Evolutionary conservation across 1,139 yeast genomes (phyloP), one percentile per base, ranked within the genome.

Genomic region (Blastobotrys malaysiensis): DNA sequence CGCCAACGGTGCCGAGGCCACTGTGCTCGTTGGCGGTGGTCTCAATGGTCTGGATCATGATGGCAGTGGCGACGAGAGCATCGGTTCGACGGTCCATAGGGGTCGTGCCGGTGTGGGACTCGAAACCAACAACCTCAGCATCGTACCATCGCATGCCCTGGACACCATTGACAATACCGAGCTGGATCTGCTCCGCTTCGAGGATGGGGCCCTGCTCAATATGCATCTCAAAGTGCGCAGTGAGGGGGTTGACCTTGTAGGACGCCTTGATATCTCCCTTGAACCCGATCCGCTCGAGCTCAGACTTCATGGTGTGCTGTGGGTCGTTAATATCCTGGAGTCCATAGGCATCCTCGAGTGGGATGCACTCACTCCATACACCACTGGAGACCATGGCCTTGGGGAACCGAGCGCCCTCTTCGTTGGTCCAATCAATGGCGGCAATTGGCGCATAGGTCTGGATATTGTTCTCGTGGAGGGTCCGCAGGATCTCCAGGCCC

Each of bases 341-440:
- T 1, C 68, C 66, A 59, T 82, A 81, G 5, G 80, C 78, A 2
- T 75, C 76, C 53, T 83, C 79, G 55, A 77, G 69, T 1, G 75
- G 62, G 45, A 74, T 66, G 19, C 71, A 65, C 6, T 78, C 86
- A 0, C 87, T 81, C 87, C 88, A 85, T 1, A 84, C 88, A 11
- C 83, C 77, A 9, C 85, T 79, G 0, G 86, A 78, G 77, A 84
- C 81, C 68, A 82, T 77, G 46, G 85, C 77, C 69, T 79, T 75
- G 5, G 90, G 87, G 64, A 84, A 85, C 51, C 91, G 70, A 0
- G 90, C 89, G 48, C 91, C 91, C 72, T 85, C 91, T 66, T 85
- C 91, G 64, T 85, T 85, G 63, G 85, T 82, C 91, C 91, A 85
- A 64, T 81, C 75, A 48, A 84, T 75, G 7, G 82, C 76, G 3